Percentiles rank a stretch among this genome's conserved stretches.
These are phyloP conservation scores for Myriosclerotinia curreyana DNA, from an alignment of 2,329 filamentous ascomycete species.

Conservation along the genomic window DNA sequence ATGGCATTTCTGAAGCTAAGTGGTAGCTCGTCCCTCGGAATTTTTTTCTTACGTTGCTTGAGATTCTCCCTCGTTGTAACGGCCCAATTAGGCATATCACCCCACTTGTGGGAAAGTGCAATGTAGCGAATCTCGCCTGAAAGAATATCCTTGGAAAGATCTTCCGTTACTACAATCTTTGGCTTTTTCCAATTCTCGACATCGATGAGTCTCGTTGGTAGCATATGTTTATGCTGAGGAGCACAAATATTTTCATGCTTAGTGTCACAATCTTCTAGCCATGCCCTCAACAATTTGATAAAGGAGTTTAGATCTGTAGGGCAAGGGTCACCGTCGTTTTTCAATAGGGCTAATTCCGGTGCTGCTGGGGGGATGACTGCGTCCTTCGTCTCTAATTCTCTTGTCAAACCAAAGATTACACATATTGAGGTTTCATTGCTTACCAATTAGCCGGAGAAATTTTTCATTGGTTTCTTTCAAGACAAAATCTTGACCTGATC, in stretches of 20 bases:
- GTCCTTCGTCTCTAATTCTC: not conserved
- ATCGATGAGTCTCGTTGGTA: conserved; percentile 1
- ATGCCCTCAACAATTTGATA: not conserved
- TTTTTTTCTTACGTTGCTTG: conserved; percentile 8
- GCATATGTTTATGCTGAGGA: not conserved
- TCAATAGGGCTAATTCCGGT: not conserved
- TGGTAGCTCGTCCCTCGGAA: conserved; percentile 27
- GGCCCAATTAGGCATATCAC: conserved; percentile 14
- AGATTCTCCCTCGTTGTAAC: conserved; percentile 13
- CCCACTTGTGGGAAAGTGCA: conserved; percentile 26
- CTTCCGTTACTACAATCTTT: not conserved
- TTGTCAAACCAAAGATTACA: not conserved
- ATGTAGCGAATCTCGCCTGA: not conserved
- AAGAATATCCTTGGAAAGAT: not conserved
- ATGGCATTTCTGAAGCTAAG: conserved; percentile 37
- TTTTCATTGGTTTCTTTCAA: not conserved
- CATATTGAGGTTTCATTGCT: not conserved
- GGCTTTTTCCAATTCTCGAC: not conserved
- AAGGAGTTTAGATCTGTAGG: not conserved
- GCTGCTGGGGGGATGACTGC: not conserved
- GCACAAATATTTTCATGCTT: not conserved
- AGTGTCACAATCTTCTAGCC: not conserved
- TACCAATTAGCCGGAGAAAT: conserved; percentile 3
- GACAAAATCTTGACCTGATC: not conserved
- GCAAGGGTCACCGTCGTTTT: not conserved